A percentile compares a stretch with the other conserved stretches of the same genome.
Conservation (phyloP, 1,284 basidiomycete species). For the Ceratobasidium sp. region DNA sequence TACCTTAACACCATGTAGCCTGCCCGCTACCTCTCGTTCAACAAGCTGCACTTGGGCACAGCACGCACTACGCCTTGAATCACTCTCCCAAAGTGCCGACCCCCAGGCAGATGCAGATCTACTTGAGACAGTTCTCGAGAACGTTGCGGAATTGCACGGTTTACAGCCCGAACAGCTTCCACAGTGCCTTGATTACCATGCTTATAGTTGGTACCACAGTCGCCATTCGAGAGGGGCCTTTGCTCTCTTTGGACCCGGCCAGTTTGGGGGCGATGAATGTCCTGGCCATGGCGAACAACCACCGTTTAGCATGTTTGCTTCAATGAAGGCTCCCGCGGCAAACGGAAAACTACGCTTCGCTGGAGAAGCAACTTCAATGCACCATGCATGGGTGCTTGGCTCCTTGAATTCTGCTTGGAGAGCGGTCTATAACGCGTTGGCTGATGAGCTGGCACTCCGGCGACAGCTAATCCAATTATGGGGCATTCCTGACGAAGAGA, state of each 20-base stretch:
- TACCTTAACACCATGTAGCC: too few relatives aligned
- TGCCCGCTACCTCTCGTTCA: too few relatives aligned
- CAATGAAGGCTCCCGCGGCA: slow-evolving; percentile 40
- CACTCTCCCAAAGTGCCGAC: slow-evolving; percentile 9
- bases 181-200: slow-evolving; percentile 42
- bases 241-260: slow-evolving; percentile 44
- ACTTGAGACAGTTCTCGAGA: slow-evolving; percentile 37
- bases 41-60: slow-evolving; percentile 45
- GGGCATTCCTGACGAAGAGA: slow-evolving; percentile 19
- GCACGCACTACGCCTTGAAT: slow-evolving; percentile 41
- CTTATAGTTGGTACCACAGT: slow-evolving; percentile 47
- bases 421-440: slow-evolving; percentile 22
- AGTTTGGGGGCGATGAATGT: slow-evolving; percentile 38
- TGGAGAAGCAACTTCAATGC: slow-evolving; percentile 44
- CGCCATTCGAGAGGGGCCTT: slow-evolving; percentile 45
- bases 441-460: not conserved
- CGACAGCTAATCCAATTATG: not conserved
- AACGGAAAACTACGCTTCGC: slow-evolving; percentile 43
- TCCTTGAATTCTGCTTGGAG: slow-evolving; percentile 30
- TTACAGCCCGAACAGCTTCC: slow-evolving; percentile 34
- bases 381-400: slow-evolving; percentile 42
- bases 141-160: slow-evolving; percentile 42
- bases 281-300: not conserved
- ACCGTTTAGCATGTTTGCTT: slow-evolving; percentile 35
- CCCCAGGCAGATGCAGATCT: slow-evolving; percentile 22